Evolutionary conservation across 768 basidiomycete species (phyloP), one percentile per base, ranked within the genome.

Genomic region (Suillus spraguei): DNA sequence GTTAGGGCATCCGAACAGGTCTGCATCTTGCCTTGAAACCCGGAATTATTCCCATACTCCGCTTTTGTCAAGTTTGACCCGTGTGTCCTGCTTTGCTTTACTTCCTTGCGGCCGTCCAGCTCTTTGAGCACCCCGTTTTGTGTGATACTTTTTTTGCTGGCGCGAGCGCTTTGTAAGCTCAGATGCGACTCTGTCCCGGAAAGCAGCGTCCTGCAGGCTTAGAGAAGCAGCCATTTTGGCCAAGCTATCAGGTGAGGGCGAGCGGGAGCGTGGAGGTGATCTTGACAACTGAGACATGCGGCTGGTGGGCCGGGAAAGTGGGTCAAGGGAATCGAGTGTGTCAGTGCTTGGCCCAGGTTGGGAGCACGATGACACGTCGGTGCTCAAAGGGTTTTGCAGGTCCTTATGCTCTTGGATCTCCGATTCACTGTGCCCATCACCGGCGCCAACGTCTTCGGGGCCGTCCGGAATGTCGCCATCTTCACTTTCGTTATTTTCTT

Each of bases 1-100:
- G 22, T 20, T 28, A 2, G 20, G 32, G 17, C 17, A 52, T 11
- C 50, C 52, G 32, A 53, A 33, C 20, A 52, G 32, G 10, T 33
- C 20, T 20, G 13, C 10, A 52, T 52, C 32, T 9, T n/a, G 32
- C 32, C 1, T 53, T 10, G 16, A 16, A 24, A 38, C 35, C 24
- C 36, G 22, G 17, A 28, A 11, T 71, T 76, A 88, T 53, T 84
- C 86, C 88, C 88, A 92, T 46, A 87, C 74, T 20, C 84, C 86
- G 69, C 81, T 79, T 59, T 78, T 79, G 69, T 89, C 89, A 47
- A 85, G 56, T 68, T 85, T 87, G 13, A 92, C 83, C 63, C 85
- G 80, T 36, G 77, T 83, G 69, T 94, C 91, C 70, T 88, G 87
- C 77, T 94, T 96, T 61, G 88, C 88, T 73, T 96, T 96, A 72